Percentiles rank a stretch among this genome's conserved stretches.
phyloP scores from a whole-genome alignment of 2,329 filamentous ascomycete species.

The Paraphoma chrysanthemicola region DNA sequence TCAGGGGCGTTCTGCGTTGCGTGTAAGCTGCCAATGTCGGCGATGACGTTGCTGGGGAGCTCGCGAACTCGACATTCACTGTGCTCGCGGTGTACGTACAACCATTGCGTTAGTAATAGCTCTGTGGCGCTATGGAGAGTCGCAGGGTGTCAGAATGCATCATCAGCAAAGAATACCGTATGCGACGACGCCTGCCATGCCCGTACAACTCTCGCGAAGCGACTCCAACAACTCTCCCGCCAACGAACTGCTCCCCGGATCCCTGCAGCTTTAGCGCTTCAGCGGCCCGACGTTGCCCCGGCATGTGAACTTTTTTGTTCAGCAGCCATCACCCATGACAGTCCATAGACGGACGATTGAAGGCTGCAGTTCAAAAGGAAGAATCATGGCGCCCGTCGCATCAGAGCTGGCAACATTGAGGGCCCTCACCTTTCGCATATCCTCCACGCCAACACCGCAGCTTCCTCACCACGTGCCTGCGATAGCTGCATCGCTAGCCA shows the following conservation, averaged over 20 bases:
- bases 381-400: slow-evolving; percentile 33
- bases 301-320: slow-evolving; percentile 30
- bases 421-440: slow-evolving; percentile 70
- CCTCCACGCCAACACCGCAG: slow-evolving; percentile 73
- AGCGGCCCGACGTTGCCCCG: slow-evolving; percentile 29
- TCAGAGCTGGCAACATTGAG: slow-evolving; percentile 40
- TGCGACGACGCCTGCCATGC: slow-evolving; percentile 27
- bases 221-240: slow-evolving; percentile 18
- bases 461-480: slow-evolving; percentile 76
- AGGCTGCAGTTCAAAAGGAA: background rate
- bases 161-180: slow-evolving; percentile 34
- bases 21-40: slow-evolving; percentile 32
- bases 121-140: slow-evolving; percentile 33
- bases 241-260: slow-evolving; percentile 20
- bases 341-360: background rate
- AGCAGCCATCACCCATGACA: slow-evolving; percentile 8
- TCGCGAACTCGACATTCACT: background rate
- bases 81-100: slow-evolving; percentile 32
- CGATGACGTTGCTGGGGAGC: slow-evolving; percentile 40
- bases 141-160: slow-evolving; percentile 33
- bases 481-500: slow-evolving; percentile 64
- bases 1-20: slow-evolving; percentile 53
- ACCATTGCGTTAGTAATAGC: slow-evolving; percentile 43
- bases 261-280: slow-evolving; percentile 29
- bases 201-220: slow-evolving; percentile 29